A percentile compares a stretch with the other conserved stretches of the same genome.
phyloP scores from a whole-genome alignment of 768 basidiomycete species.

The Crassisporium funariophilum region DNA sequence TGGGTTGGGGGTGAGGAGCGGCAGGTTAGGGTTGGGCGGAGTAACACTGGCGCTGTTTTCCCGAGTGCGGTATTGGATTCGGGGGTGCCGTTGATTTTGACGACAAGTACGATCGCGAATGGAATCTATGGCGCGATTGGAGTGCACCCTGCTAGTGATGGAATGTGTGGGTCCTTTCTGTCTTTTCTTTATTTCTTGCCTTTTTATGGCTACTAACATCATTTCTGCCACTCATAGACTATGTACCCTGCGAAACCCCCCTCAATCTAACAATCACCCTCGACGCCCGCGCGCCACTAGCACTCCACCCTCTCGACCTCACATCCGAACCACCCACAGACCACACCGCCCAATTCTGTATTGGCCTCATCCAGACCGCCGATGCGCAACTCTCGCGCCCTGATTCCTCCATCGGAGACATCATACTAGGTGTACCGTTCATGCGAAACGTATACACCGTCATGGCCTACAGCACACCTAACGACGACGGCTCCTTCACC shows the following conservation, averaged over 20 bases:
- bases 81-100: slow-evolving; percentile 68
- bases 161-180: slow-evolving; percentile 53
- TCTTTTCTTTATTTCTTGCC: slow-evolving; percentile 1
- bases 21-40: too few relatives aligned
- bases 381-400: slow-evolving; percentile 41
- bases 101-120: slow-evolving; percentile 64
- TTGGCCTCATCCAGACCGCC: slow-evolving; percentile 70
- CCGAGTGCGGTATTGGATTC: slow-evolving; percentile 76
- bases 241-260: slow-evolving; percentile 69
- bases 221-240: slow-evolving; percentile 48
- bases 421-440: slow-evolving; percentile 80
- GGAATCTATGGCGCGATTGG: slow-evolving; percentile 78
- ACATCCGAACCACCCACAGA: slow-evolving; percentile 49
- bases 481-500: slow-evolving; percentile 47
- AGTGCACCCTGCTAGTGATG: slow-evolving; percentile 57
- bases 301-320: slow-evolving; percentile 78
- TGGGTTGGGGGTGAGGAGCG: slow-evolving; percentile 59
- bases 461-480: slow-evolving; percentile 62
- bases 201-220: not conserved
- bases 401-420: slow-evolving; percentile 53
- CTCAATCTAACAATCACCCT: slow-evolving; percentile 72
- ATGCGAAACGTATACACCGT: slow-evolving; percentile 77
- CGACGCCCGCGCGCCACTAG: slow-evolving; percentile 54
- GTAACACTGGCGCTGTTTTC: slow-evolving; percentile 40
- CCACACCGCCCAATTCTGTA: slow-evolving; percentile 49